phyloP scores from a whole-genome alignment of 1,139 yeast species.

The Debaryomycetaceae sp. region DNA sequence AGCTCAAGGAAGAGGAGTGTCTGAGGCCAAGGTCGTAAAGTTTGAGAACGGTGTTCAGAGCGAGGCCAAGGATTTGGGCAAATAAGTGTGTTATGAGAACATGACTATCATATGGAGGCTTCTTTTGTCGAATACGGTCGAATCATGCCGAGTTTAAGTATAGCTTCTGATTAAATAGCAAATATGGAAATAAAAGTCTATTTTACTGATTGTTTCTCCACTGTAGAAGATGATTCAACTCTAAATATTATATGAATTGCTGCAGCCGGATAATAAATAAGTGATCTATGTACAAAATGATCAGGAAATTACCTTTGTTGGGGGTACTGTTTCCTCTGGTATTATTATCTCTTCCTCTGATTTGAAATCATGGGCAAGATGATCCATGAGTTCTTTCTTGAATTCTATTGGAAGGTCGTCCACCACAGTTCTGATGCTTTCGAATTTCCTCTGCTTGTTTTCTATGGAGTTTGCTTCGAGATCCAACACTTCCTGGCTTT shows the following conservation, averaged over 20 bases:
- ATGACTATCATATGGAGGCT: not conserved
- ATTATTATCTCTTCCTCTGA: slow-evolving; percentile 12
- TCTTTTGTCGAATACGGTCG: not conserved
- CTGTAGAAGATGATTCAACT: no score
- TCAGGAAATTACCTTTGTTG: slow-evolving; percentile 3
- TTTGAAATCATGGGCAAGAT: slow-evolving; percentile 24
- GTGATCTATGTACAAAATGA: not conserved
- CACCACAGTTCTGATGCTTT: slow-evolving; percentile 29
- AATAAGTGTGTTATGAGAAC: slow-evolving; percentile 6
- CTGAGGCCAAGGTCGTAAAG: slow-evolving; percentile 75
- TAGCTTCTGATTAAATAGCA: not conserved
- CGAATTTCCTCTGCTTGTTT: slow-evolving; percentile 18
- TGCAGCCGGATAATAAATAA: not conserved
- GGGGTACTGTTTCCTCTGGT: slow-evolving; percentile 8
- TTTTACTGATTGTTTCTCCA: no score
- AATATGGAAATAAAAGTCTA: no score
- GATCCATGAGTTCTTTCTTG: slow-evolving; percentile 28
- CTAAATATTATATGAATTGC: not conserved
- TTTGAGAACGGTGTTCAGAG: slow-evolving; percentile 62
- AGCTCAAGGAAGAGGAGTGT: slow-evolving; percentile 69
- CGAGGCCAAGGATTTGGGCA: slow-evolving; percentile 35
- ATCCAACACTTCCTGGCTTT: slow-evolving; percentile 18
- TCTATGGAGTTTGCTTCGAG: slow-evolving; percentile 27
- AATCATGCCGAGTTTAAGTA: not conserved
- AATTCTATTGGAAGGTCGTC: slow-evolving; percentile 38